phyloP scores from a whole-genome alignment of 2,329 filamentous ascomycete genomes.

The Ceratocystis harringtonii region DNA sequence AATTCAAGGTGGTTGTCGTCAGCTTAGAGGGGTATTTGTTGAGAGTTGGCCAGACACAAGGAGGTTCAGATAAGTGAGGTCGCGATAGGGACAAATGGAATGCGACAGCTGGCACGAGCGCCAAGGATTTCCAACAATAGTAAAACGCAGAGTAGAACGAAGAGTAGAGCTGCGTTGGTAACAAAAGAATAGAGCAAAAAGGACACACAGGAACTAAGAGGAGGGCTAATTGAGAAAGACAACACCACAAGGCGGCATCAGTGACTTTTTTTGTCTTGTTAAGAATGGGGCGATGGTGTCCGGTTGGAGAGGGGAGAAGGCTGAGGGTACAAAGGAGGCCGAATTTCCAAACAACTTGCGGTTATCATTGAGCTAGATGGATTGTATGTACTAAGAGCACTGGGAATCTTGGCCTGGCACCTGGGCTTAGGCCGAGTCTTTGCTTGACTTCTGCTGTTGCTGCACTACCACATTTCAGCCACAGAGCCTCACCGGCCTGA shows the following conservation, averaged over 20 bases:
- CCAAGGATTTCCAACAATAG: constrained; percentile 6
- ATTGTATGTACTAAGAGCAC: too few relatives aligned
- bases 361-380: neutral
- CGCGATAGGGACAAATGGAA: constrained; percentile 9
- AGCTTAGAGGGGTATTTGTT: neutral
- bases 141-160: too few relatives aligned
- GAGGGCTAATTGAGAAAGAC: neutral
- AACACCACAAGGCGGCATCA: neutral
- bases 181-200: neutral
- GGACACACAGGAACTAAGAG: constrained; percentile 9
- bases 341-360: neutral
- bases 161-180: neutral
- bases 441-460: too few relatives aligned
- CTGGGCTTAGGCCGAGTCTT: too few relatives aligned
- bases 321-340: constrained; percentile 5
- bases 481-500: neutral
- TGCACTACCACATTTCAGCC: neutral
- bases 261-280: neutral
- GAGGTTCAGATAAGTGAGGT: neutral
- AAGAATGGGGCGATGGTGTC: constrained; percentile 13
- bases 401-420: too few relatives aligned
- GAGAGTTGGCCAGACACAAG: neutral
- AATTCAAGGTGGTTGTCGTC: neutral
- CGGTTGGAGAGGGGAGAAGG: constrained; percentile 13
- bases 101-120: constrained; percentile 14